Base-by-base conservation (phyloP, 805 yeast genomes). In the Myxozyma udenii region DNA sequence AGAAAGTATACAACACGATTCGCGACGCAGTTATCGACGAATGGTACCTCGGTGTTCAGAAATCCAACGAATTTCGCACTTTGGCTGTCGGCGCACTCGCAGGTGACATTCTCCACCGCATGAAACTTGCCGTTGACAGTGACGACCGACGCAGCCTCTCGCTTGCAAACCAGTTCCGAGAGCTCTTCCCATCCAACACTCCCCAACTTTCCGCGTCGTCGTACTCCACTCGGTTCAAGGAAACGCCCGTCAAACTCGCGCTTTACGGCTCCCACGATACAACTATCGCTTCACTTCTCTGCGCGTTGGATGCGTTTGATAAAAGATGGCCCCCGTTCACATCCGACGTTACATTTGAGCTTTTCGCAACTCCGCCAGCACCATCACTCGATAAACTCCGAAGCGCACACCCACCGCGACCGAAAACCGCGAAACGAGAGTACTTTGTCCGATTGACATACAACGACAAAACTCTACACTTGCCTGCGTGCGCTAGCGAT, bases 211-310 rank as follows among this genome's bases (percentile, higher is more conserved):
- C 53, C 16, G n/a, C 39, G 12, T 28, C 35, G 12, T n/a, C 32
- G 14, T 25, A 3, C 4, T 6, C 14, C 5, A n/a, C 14, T 3
- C 5, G 4, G 22, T 4, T 33, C 12, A 4, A 30, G 19, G 58
- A 45, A 32, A 16, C 32, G 21, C 51, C 40, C 7, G 53, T 48
- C 9, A 57, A 56, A 25, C 44, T 58, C 12, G 60, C 51, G 2
- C 44, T 58, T 16, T 58, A 58, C 41, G 60, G 60, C n/a, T 59
- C 61, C 7, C 61, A 58, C 40, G 61, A 58, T 36, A 57, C 60
- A 9, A 58, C 61, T 3, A 42, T 58, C 22, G 61, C 58, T n/a
- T 54, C 61, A 16, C 44, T 58, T 25, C 46, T 58, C 5, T 54
- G 55, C 25, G 53, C 61, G 3, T 24, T 56, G 3, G 49, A 52